Percentiles rank a stretch among this genome's conserved stretches.
Evolutionary conservation across 1,139 yeast species (phyloP).

Genomic region (Nakaseomyces delphensis): DNA sequence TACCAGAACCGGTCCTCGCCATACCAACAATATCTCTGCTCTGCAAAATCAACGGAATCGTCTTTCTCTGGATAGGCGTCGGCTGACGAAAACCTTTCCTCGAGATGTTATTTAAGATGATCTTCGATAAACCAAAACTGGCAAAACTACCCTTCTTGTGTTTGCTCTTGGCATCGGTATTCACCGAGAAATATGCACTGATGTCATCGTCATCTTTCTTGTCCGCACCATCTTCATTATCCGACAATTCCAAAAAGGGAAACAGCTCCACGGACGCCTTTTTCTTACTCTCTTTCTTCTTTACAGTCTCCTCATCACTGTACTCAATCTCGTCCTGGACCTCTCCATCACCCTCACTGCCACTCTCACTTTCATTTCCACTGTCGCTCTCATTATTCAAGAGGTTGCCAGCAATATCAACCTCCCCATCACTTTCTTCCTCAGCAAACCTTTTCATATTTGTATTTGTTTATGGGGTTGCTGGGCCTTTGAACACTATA

Average conservation of each 20-base stretch:
- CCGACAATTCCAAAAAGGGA: conserved; percentile 63
- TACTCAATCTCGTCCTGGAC: conserved; percentile 50
- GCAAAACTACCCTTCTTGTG: conserved; percentile 81
- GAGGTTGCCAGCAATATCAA: conserved; percentile 59
- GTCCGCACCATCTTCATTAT: conserved; percentile 39
- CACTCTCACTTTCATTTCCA: conserved; percentile 36
- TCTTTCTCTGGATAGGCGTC: conserved; percentile 93
- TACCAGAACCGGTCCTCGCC: conserved; percentile 99
- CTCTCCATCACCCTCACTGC: conserved; percentile 34
- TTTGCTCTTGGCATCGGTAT: conserved; percentile 38
- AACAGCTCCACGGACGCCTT: conserved; percentile 33
- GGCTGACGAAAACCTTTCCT: conserved; percentile 91
- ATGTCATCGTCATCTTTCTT: conserved; percentile 41
- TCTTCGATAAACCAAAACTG: conserved; percentile 78
- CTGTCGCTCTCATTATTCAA: conserved; percentile 42
- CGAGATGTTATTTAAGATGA: conserved; percentile 57
- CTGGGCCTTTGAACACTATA: too few species aligned
- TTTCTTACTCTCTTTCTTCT: conserved; percentile 16
- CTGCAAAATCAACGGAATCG: conserved; percentile 82
- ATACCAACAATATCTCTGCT: conserved; percentile 94
- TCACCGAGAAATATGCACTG: conserved; percentile 36
- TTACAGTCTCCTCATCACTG: conserved; percentile 39
- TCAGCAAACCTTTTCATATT: conserved; percentile 11
- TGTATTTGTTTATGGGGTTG: too few species aligned
- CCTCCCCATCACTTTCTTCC: conserved; percentile 37